Evolutionary conservation across 1,139 yeast genomes (phyloP).

Genomic region (Candida albicans): DNA sequence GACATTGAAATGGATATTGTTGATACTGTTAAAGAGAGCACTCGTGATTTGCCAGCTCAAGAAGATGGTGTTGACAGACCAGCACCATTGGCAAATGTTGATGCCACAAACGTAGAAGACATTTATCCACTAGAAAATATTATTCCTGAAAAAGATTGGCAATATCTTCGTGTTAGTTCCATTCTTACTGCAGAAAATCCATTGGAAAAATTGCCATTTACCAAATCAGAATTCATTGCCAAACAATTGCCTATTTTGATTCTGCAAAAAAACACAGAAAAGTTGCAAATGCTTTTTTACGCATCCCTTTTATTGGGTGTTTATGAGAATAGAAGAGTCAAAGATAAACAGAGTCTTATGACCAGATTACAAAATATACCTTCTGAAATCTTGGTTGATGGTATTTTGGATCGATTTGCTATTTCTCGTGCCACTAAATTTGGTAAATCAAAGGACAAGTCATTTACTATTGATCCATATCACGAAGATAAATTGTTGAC

Average conservation of each 20-base stretch:
- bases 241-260: conserved; percentile 47
- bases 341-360: conserved; percentile 58
- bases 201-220: conserved; percentile 61
- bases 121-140: conserved; percentile 73
- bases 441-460: conserved; percentile 73
- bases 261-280: conserved; percentile 49
- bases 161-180: conserved; percentile 59
- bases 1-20: conserved; percentile 78
- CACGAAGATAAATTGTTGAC: conserved; percentile 85
- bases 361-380: conserved; percentile 63
- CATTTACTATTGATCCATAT: conserved; percentile 79
- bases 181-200: conserved; percentile 54
- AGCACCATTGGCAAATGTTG: conserved; percentile 73
- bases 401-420: conserved; percentile 69
- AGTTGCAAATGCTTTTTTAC: conserved; percentile 71
- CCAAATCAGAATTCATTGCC: conserved; percentile 54
- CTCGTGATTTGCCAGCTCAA: conserved; percentile 70
- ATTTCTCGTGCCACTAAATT: conserved; percentile 61
- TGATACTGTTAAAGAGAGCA: conserved; percentile 71
- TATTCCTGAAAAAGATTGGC: conserved; percentile 67
- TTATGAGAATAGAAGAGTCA: conserved; percentile 67
- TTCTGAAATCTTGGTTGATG: conserved; percentile 72
- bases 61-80: conserved; percentile 69
- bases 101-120: conserved; percentile 79
- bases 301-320: conserved; percentile 79